Percentiles rank a stretch among this genome's conserved stretches.
These are phyloP conservation scores for Podila verticillata DNA, from an alignment of 192 early-diverging fungal genomes.

Conservation along the genomic window DNA sequence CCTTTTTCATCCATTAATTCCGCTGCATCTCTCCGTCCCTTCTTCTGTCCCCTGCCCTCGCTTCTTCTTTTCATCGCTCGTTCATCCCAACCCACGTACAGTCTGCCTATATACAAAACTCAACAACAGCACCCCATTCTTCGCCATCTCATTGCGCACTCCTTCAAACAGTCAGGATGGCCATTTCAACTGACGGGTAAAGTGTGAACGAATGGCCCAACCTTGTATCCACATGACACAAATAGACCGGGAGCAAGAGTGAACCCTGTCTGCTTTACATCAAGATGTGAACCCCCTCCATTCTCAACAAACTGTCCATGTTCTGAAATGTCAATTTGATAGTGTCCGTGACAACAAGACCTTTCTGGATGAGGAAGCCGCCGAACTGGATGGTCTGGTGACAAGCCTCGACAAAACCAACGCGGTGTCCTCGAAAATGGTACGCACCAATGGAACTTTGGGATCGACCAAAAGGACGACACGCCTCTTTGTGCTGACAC, in stretches of 20 bases:
- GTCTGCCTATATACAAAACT: not conserved
- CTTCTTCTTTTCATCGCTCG: constrained; percentile 1
- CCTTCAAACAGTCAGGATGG: no score
- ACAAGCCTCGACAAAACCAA: constrained; percentile 52
- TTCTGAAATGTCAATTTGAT: not conserved
- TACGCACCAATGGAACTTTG: not conserved
- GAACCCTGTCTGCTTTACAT: not conserved
- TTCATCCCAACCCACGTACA: not conserved
- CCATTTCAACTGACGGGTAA: no score
- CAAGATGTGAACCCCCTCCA: not conserved
- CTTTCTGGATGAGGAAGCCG: constrained; percentile 53
- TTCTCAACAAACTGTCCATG: not conserved
- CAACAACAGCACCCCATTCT: not conserved
- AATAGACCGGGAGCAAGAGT: no score
- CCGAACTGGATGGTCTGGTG: constrained; percentile 44
- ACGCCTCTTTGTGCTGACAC: not conserved
- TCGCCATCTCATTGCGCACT: no score
- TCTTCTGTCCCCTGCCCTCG: constrained; percentile 3
- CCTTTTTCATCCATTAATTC: constrained; percentile 1
- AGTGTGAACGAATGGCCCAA: no score
- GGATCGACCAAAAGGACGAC: no score
- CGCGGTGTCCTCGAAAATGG: constrained; percentile 51
- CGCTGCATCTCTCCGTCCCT: not conserved
- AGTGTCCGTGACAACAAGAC: constrained; percentile 38
- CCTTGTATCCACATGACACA: no score